phyloP scores from a whole-genome alignment of 1,284 basidiomycete genomes.

The Apiotrichum sp. region DNA sequence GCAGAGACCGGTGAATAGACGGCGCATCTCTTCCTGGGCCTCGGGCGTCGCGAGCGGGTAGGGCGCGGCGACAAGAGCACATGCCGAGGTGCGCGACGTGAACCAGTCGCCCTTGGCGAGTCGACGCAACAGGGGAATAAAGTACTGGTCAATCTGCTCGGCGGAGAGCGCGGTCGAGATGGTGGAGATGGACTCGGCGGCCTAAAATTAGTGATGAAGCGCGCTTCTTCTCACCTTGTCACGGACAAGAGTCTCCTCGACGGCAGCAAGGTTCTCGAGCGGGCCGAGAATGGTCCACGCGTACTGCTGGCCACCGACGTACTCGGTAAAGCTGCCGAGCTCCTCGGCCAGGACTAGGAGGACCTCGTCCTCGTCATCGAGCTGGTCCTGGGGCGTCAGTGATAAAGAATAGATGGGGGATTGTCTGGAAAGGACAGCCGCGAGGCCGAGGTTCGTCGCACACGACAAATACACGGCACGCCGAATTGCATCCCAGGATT shows the following conservation, averaged over 20 bases:
- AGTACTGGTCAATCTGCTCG: conserved; percentile 79
- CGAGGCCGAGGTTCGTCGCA: too few species aligned
- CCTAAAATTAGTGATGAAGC: conserved; percentile 51
- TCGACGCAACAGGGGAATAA: conserved; percentile 84
- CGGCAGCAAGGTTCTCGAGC: conserved; percentile 90
- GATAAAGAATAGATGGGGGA: background rate
- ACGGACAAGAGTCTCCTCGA: conserved; percentile 96
- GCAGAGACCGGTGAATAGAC: conserved; percentile 74
- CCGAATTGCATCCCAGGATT: too few species aligned
- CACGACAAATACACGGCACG: too few species aligned
- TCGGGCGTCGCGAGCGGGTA: conserved; percentile 70
- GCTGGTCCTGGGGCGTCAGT: conserved; percentile 66
- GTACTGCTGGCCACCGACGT: conserved; percentile 82
- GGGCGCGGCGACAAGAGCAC: conserved; percentile 87
- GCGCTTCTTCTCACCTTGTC: conserved; percentile 67
- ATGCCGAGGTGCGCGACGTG: conserved; percentile 95
- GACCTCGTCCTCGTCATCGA: conserved; percentile 99
- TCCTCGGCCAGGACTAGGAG: conserved; percentile 94
- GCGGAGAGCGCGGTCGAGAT: conserved; percentile 73
- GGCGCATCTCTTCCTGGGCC: conserved; percentile 83
- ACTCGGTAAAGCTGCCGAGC: conserved; percentile 86
- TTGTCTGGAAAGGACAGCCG: too few species aligned
- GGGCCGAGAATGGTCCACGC: conserved; percentile 89
- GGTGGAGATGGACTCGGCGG: conserved; percentile 93
- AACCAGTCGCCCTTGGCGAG: conserved; percentile 97